Conservation (phyloP, 805 yeast species). For the Kluyveromyces aestuarii region DNA sequence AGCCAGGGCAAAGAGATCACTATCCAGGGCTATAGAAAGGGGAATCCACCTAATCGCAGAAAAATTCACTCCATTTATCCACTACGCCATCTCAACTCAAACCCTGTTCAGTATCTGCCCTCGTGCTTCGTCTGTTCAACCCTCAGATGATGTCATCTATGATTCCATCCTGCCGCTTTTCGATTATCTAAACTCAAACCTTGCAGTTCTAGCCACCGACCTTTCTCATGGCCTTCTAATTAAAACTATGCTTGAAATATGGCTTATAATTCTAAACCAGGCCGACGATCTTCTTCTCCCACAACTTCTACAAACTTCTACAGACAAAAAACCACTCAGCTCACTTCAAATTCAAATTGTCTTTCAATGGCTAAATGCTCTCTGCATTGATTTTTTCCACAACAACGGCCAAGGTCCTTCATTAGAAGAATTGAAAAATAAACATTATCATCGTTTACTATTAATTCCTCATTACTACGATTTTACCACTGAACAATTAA, state of each 20-base stretch:
- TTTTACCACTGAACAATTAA: slow-evolving; percentile 36
- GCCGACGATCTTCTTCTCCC: slow-evolving; percentile 74
- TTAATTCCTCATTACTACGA: slow-evolving; percentile 61
- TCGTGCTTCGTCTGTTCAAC: slow-evolving; percentile 24
- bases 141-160: slow-evolving; percentile 37
- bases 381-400: slow-evolving; percentile 69
- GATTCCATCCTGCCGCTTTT: slow-evolving; percentile 66
- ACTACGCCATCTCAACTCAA: slow-evolving; percentile 44
- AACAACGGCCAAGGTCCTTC: slow-evolving; percentile 79
- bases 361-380: slow-evolving; percentile 56
- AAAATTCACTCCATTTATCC: slow-evolving; percentile 59
- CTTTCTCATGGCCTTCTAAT: slow-evolving; percentile 47
- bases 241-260: slow-evolving; percentile 66
- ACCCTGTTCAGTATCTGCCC: slow-evolving; percentile 42
- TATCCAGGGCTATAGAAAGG: slow-evolving; percentile 56
- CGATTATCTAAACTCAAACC: slow-evolving; percentile 61
- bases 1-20: slow-evolving; percentile 62
- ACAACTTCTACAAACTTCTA: slow-evolving; percentile 35
- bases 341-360: slow-evolving; percentile 56
- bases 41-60: slow-evolving; percentile 62
- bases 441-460: slow-evolving; percentile 54
- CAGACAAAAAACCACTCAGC: slow-evolving; percentile 39
- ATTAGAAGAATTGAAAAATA: slow-evolving; percentile 49
- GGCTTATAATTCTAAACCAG: slow-evolving; percentile 62
- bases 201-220: slow-evolving; percentile 51